phyloP scores from a whole-genome alignment of 2,329 filamentous ascomycete species.

The Colletotrichum caudatum region DNA sequence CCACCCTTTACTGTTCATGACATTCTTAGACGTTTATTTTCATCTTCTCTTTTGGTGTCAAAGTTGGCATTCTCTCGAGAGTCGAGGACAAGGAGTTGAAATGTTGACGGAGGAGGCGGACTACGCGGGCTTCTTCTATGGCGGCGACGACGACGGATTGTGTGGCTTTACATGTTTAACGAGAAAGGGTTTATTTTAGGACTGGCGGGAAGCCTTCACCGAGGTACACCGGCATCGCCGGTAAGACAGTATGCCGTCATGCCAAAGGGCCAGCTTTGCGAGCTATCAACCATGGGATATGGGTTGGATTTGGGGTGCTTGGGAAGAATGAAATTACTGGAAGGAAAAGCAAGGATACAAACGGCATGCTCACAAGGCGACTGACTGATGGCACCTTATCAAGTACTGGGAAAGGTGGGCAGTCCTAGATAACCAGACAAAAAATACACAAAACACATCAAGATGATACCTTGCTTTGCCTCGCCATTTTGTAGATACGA shows the following conservation, averaged over 20 bases:
- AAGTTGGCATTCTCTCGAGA: conserved; percentile 35
- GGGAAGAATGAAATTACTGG: conserved; percentile 31
- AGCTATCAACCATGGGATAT: not conserved
- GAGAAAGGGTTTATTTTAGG: conserved; percentile 21
- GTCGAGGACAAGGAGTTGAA: conserved; percentile 23
- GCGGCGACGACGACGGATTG: conserved; percentile 19
- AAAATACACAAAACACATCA: conserved; percentile 31
- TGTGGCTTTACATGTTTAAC: conserved; percentile 25
- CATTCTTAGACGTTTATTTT: conserved; percentile 42
- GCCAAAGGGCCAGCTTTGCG: not conserved
- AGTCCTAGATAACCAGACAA: conserved; percentile 36
- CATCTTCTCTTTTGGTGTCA: conserved; percentile 38
- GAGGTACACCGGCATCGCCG: conserved; percentile 7
- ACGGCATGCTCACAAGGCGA: conserved; percentile 5
- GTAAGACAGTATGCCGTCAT: not conserved
- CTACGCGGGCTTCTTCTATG: conserved; percentile 3
- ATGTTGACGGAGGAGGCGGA: not conserved
- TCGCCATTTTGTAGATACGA: too few relatives aligned
- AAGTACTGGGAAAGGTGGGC: conserved; percentile 11
- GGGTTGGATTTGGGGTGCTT: not conserved
- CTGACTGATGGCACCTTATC: not conserved
- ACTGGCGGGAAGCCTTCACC: conserved; percentile 18
- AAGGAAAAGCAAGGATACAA: conserved; percentile 28
- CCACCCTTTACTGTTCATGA: conserved; percentile 27
- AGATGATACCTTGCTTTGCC: not conserved